These are phyloP conservation scores for Setaria italica DNA, from an alignment of 202 grass and related monocot species.

Conservation along the genomic window DNA sequence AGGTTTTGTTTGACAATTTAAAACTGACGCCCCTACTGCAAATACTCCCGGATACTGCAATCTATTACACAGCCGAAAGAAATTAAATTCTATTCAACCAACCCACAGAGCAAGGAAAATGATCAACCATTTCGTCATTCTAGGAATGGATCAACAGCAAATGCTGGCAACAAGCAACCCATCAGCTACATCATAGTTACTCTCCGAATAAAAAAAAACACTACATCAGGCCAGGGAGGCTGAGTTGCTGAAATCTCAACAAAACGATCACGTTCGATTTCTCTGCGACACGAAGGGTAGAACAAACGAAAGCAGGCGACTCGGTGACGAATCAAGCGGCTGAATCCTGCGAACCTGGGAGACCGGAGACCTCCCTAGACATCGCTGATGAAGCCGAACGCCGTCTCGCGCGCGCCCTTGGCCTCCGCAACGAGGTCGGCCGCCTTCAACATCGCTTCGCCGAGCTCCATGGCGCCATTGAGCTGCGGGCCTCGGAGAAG, in stretches of 20 bases:
- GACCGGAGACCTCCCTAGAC: background rate
- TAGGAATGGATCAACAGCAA: no score
- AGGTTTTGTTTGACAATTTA: background rate
- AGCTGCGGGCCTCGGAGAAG: background rate
- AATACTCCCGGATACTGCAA: background rate
- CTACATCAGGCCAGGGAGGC: no score
- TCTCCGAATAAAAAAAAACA: no score
- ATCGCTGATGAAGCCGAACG: background rate
- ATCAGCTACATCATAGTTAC: no score
- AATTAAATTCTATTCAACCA: background rate
- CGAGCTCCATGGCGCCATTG: background rate
- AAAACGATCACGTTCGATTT: background rate
- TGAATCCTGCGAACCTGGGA: background rate
- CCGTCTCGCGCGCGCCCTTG: background rate
- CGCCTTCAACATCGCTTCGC: background rate
- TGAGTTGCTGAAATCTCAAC: background rate
- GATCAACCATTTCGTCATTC: no score
- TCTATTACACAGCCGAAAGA: background rate
- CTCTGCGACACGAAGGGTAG: background rate
- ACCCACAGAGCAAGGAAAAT: background rate
- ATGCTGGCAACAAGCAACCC: no score
- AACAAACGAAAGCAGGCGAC: background rate
- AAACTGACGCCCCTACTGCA: background rate
- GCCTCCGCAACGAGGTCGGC: slow-evolving; percentile 14
- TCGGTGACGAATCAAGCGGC: background rate